Conservation (phyloP, 2,329 filamentous ascomycete genomes). For the Aspergillus sp. region DNA sequence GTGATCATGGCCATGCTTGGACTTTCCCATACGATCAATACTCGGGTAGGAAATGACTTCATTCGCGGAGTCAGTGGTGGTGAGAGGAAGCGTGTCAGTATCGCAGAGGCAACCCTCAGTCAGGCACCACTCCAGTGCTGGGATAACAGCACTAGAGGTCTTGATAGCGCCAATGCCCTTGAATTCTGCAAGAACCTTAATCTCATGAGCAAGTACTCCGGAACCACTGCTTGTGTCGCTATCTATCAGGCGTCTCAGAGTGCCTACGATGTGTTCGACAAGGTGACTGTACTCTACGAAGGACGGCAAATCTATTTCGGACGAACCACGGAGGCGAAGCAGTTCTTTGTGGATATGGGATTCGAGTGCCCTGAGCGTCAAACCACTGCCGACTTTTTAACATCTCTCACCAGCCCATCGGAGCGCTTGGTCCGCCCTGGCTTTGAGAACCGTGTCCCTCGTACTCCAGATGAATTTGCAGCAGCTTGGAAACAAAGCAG, state of each 20-base stretch:
- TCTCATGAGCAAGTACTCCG: slow-evolving; percentile 52
- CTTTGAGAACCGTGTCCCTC: slow-evolving; percentile 62
- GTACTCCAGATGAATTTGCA: slow-evolving; percentile 69
- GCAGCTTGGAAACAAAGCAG: slow-evolving; percentile 53
- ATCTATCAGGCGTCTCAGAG: slow-evolving; percentile 51
- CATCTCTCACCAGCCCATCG: slow-evolving; percentile 63
- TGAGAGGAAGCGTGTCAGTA: slow-evolving; percentile 62
- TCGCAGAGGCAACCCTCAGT: slow-evolving; percentile 56
- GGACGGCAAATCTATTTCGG: slow-evolving; percentile 75
- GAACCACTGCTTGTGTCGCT: slow-evolving; percentile 50
- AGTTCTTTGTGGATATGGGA: slow-evolving; percentile 66
- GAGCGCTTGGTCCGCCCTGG: slow-evolving; percentile 59
- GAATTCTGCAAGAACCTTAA: slow-evolving; percentile 58
- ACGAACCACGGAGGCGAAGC: slow-evolving; percentile 56
- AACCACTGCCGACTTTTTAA: slow-evolving; percentile 68
- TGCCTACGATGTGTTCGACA: slow-evolving; percentile 60
- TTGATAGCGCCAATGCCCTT: slow-evolving; percentile 58
- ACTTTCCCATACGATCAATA: slow-evolving; percentile 53
- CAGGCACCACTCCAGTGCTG: slow-evolving; percentile 51
- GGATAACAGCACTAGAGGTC: slow-evolving; percentile 52
- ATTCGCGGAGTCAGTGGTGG: slow-evolving; percentile 63
- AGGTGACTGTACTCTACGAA: slow-evolving; percentile 68
- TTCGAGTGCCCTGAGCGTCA: slow-evolving; percentile 66
- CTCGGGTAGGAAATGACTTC: slow-evolving; percentile 55
- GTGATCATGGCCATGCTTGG: slow-evolving; percentile 49